Evolutionary conservation across 495 filamentous ascomycete species (phyloP).

Genomic region (Aspergillus coremiiformis): DNA sequence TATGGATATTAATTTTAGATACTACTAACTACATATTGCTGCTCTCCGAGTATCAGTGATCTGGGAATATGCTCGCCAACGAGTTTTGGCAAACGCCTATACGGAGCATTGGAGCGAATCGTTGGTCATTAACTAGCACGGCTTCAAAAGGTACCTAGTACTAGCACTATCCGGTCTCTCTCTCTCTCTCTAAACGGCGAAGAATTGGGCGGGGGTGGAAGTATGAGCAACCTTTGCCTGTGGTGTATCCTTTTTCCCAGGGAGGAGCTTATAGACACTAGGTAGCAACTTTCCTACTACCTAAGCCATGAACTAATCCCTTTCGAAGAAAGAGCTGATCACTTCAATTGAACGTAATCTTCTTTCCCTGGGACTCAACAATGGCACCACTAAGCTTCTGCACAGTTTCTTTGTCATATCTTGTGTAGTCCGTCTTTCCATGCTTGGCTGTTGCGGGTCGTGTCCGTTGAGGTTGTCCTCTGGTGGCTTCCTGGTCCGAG

Average conservation of each 20-base stretch:
- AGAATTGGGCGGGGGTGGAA: no score
- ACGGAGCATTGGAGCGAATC: background rate
- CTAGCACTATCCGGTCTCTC: background rate
- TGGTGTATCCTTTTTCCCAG: background rate
- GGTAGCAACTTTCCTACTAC: background rate
- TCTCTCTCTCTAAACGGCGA: no score
- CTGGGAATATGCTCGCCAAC: background rate
- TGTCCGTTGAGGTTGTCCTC: slow-evolving; percentile 14
- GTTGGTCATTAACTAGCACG: slow-evolving; percentile 2
- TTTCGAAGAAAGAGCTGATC: background rate
- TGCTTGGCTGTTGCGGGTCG: slow-evolving; percentile 21
- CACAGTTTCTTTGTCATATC: slow-evolving; percentile 38
- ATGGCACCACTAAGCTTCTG: slow-evolving; percentile 65
- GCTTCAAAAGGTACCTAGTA: background rate
- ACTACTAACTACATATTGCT: background rate
- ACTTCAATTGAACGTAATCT: slow-evolving; percentile 68
- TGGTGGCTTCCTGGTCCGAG: slow-evolving; percentile 15
- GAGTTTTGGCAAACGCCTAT: background rate
- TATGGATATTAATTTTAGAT: no score
- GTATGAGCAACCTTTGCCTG: background rate
- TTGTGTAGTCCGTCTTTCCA: slow-evolving; percentile 27
- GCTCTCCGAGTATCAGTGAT: background rate
- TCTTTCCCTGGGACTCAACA: slow-evolving; percentile 73
- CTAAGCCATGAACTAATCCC: background rate
- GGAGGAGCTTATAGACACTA: background rate